These are phyloP conservation scores for Ceratocystis ficicola DNA, from an alignment of 2,329 filamentous ascomycete species.

Conservation along the genomic window DNA sequence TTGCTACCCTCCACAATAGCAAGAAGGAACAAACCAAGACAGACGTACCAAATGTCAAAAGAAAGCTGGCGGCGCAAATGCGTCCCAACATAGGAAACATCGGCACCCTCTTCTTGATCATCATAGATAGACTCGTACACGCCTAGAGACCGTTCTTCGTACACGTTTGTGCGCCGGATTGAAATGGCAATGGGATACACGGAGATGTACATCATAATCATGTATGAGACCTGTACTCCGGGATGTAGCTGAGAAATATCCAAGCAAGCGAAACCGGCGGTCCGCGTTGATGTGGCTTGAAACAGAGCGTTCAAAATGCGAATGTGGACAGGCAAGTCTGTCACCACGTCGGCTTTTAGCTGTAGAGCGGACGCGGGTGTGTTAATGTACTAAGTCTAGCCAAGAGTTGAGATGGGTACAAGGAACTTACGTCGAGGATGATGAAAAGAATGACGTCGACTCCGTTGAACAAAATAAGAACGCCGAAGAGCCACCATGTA, in stretches of 20 bases:
- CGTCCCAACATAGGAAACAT: constrained; percentile 74
- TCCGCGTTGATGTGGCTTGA: constrained; percentile 78
- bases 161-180: constrained; percentile 86
- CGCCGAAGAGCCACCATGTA: constrained; percentile 91
- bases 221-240: constrained; percentile 82
- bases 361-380: constrained; percentile 28
- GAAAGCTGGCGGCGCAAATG: constrained; percentile 89
- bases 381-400: constrained; percentile 18
- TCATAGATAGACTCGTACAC: constrained; percentile 48
- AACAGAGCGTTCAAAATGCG: constrained; percentile 80
- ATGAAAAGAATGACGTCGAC: constrained; percentile 85
- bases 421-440: constrained; percentile 62
- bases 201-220: constrained; percentile 99
- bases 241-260: constrained; percentile 70
- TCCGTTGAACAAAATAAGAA: constrained; percentile 69
- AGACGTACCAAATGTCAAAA: constrained; percentile 96
- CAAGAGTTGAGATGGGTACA: neutral
- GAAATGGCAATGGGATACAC: constrained; percentile 95
- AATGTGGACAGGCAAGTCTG: constrained; percentile 54
- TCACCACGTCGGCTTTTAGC: constrained; percentile 61
- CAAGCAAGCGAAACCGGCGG: constrained; percentile 77
- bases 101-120: constrained; percentile 41
- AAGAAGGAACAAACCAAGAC: constrained; percentile 84
- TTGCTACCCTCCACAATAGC: constrained; percentile 70
- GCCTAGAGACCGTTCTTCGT: constrained; percentile 79